Evolutionary conservation across 768 basidiomycete genomes (phyloP).

Genomic region (Rossbeevera mucosa): DNA sequence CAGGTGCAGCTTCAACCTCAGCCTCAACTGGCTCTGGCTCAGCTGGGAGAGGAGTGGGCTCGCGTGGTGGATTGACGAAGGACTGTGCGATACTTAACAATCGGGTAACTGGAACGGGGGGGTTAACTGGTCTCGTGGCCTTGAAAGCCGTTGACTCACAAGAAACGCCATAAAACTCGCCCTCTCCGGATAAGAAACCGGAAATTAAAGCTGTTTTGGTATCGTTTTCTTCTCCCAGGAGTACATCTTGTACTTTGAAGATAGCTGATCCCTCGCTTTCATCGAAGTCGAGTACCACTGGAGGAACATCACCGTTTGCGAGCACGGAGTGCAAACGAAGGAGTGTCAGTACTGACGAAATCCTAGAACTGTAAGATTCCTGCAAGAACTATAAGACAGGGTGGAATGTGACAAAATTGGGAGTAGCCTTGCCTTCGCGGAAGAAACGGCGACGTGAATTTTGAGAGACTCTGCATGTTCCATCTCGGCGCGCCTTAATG

Average conservation of each 20-base stretch:
- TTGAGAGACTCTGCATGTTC: constrained; percentile 55
- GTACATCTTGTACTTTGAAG: constrained; percentile 45
- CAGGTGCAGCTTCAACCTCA: constrained; percentile 29
- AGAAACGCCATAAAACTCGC: constrained; percentile 56
- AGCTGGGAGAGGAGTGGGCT: constrained; percentile 31
- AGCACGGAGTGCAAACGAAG: constrained; percentile 55
- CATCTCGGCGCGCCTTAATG: constrained; percentile 49
- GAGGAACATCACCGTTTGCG: constrained; percentile 40
- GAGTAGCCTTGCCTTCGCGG: constrained; percentile 47
- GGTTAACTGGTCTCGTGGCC: constrained; percentile 6
- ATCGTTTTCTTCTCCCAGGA: constrained; percentile 54
- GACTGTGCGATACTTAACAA: constrained; percentile 53
- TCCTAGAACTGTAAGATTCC: constrained; percentile 41
- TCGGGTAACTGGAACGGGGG: constrained; percentile 48
- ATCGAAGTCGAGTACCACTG: constrained; percentile 40
- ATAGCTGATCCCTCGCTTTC: constrained; percentile 54
- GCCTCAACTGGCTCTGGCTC: constrained; percentile 29
- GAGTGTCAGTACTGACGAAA: constrained; percentile 52
- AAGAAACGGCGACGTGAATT: constrained; percentile 50
- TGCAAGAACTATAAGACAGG: constrained; percentile 23
- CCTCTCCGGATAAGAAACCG: constrained; percentile 53
- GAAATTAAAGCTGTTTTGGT: constrained; percentile 47
- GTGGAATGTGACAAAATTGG: not conserved
- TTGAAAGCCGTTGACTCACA: constrained; percentile 43
- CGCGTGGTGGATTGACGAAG: constrained; percentile 46